Evolutionary conservation across 2,329 filamentous ascomycete genomes (phyloP).

Genomic region (Botrytis aclada): DNA sequence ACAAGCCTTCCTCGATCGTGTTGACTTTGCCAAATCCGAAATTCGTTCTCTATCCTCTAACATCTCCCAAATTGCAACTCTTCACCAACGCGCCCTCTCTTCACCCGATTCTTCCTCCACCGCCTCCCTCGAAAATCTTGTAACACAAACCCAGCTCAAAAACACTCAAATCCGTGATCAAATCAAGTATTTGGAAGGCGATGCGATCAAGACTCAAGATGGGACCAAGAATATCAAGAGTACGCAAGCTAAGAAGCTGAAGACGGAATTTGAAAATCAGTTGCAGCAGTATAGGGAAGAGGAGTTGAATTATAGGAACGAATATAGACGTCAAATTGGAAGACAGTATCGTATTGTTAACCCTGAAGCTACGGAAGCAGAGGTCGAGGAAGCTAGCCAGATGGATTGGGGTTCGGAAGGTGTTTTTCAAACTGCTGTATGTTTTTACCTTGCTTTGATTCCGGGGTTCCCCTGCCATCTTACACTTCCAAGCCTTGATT

Average conservation of each 20-base stretch:
- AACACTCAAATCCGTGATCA: constrained; percentile 76
- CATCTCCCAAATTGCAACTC: constrained; percentile 63
- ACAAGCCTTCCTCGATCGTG: constrained; percentile 65
- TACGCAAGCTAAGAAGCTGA: constrained; percentile 71
- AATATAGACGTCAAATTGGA: constrained; percentile 74
- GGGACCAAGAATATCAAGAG: constrained; percentile 63
- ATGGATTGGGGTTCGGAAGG: constrained; percentile 74
- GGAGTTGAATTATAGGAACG: constrained; percentile 66
- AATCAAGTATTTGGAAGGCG: constrained; percentile 71
- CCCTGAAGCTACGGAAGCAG: constrained; percentile 71
- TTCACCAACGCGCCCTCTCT: constrained; percentile 69
- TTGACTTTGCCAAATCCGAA: constrained; percentile 63
- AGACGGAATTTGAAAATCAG: constrained; percentile 68
- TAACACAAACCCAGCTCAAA: constrained; percentile 67
- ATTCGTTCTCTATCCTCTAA: constrained; percentile 65
- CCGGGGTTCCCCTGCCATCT: not conserved
- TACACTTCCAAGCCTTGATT: too few relatives aligned
- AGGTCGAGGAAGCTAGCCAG: constrained; percentile 66
- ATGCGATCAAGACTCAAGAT: constrained; percentile 62
- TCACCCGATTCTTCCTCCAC: constrained; percentile 56
- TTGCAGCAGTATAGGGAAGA: constrained; percentile 68
- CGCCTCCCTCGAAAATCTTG: constrained; percentile 57
- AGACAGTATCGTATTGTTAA: constrained; percentile 81
- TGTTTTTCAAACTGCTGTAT: constrained; percentile 78
- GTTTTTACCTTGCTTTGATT: constrained; percentile 36